A percentile compares a stretch with the other conserved stretches of the same genome.
These are phyloP conservation scores for Arthrobotrys sphaeroides DNA, from an alignment of 2,329 filamentous ascomycete species.

Conservation along the genomic window DNA sequence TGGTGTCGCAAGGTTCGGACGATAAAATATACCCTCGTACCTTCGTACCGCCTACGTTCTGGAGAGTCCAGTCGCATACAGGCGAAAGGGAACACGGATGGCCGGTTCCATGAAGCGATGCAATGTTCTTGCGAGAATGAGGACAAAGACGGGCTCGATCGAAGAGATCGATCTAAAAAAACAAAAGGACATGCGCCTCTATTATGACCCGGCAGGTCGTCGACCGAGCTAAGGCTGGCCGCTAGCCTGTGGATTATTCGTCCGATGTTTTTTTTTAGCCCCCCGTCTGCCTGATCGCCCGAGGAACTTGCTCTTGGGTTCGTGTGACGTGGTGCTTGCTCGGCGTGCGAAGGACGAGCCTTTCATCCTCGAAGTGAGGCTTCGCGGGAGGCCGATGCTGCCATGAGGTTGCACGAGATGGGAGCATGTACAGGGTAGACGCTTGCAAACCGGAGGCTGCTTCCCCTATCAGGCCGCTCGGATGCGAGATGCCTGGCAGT, in stretches of 20 bases:
- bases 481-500: conserved; percentile 13
- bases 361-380: conserved; percentile 15
- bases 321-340: conserved; percentile 53
- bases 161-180: conserved; percentile 27
- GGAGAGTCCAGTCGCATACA: conserved; percentile 30
- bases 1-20: conserved; percentile 20
- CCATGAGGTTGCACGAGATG: conserved; percentile 13
- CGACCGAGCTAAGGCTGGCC: conserved; percentile 6
- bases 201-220: conserved; percentile 16
- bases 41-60: conserved; percentile 8
- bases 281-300: conserved; percentile 16
- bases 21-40: conserved; percentile 2
- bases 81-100: conserved; percentile 28
- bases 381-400: conserved; percentile 7
- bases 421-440: not conserved
- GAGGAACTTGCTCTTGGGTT: conserved; percentile 43
- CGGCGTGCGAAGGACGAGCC: conserved; percentile 5
- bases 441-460: not conserved
- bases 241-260: conserved; percentile 42
- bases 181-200: conserved; percentile 34
- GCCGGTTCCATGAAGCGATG: conserved; percentile 12
- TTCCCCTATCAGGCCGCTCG: conserved; percentile 34
- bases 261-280: conserved; percentile 47
- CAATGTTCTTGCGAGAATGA: conserved; percentile 18
- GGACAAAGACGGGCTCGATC: conserved; percentile 23